Evolutionary conservation across 1,284 basidiomycete genomes (phyloP).

Genomic region (Apiotrichum laibachii): DNA sequence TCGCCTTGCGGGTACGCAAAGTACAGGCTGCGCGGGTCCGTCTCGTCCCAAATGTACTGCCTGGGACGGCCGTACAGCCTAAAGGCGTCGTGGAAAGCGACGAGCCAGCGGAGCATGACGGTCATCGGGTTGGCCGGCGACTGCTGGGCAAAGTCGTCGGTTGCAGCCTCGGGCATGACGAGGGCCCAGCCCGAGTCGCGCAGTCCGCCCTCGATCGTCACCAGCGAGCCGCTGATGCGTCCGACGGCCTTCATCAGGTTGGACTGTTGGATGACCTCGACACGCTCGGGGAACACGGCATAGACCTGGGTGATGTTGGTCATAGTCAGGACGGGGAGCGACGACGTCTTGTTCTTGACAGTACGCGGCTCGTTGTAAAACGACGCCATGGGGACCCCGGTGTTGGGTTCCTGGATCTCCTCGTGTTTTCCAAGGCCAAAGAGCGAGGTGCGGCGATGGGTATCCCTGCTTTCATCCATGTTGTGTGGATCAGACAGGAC

Average conservation of each 20-base stretch:
- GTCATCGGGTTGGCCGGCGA: constrained; percentile 49
- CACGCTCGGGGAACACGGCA: constrained; percentile 90
- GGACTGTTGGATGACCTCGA: constrained; percentile 80
- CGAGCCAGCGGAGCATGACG: constrained; percentile 93
- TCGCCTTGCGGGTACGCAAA: constrained; percentile 48
- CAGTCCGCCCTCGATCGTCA: constrained; percentile 53
- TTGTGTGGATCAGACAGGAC: constrained; percentile 58
- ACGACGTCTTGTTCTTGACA: constrained; percentile 39
- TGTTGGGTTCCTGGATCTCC: constrained; percentile 52
- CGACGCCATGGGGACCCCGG: constrained; percentile 45
- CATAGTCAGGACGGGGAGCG: constrained; percentile 42
- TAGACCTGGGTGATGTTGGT: constrained; percentile 57
- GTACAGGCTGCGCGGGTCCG: constrained; percentile 58
- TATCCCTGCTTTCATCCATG: constrained; percentile 26
- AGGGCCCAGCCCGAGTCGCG: constrained; percentile 74
- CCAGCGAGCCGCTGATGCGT: constrained; percentile 70
- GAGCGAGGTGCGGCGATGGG: constrained; percentile 36
- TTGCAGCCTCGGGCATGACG: constrained; percentile 74
- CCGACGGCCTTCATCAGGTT: constrained; percentile 88
- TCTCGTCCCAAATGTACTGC: constrained; percentile 80
- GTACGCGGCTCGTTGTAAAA: constrained; percentile 48
- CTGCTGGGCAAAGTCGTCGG: constrained; percentile 41
- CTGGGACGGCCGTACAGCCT: constrained; percentile 76
- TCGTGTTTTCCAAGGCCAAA: constrained; percentile 54
- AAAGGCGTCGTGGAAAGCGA: constrained; percentile 82